Evolutionary conservation across 805 yeast species (phyloP), one percentile per base, ranked within the genome.

Genomic region (Spathaspora sp.): DNA sequence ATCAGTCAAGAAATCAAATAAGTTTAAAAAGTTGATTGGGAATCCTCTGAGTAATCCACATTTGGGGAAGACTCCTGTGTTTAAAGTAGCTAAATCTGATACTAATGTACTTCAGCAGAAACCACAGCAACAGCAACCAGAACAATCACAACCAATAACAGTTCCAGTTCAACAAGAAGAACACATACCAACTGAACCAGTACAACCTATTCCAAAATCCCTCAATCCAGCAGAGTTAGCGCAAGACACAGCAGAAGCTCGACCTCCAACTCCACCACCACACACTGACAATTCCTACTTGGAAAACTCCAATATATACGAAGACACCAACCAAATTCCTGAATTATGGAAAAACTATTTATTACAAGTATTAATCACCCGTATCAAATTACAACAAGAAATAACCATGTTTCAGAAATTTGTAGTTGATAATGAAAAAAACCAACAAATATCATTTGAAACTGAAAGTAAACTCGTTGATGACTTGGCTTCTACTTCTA

Each of bases 351-450:
- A 60, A 43, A 60, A 52, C 18, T 74, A 74, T 54, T 65, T 74
- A 48, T 48, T 59, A 45, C 59, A 62, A 45, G 77, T 73, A 5
- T 51, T 73, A n/a, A 60, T 61, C 29, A 70, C 67, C 57, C 55
- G 79, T 28, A 72, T 74, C 46, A 66, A 67, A 51, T 60, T 74
- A 47, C 60, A 78, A 44, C 77, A 72, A 54, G 79, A 74, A 51
- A 72, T 74, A 51, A 60, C 56, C 29, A 53, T 64, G 47, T 74
- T 66, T 63, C 74, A 71, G 54, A 57, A 60, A 44, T 48, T 61
- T 26, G 11, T 31, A 16, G 50, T 55, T 3, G 44, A 23, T 14
- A 23, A 42, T 7, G 44, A 42, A 5, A 14, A 20, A 11, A 6
- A 23, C 5, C 8, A 10, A 6, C 28, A 18, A 4, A 42, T 5